Percentiles rank a stretch among this genome's conserved stretches.
Conservation (phyloP, 2,329 filamentous ascomycete species). For the Fusarium sp. region DNA sequence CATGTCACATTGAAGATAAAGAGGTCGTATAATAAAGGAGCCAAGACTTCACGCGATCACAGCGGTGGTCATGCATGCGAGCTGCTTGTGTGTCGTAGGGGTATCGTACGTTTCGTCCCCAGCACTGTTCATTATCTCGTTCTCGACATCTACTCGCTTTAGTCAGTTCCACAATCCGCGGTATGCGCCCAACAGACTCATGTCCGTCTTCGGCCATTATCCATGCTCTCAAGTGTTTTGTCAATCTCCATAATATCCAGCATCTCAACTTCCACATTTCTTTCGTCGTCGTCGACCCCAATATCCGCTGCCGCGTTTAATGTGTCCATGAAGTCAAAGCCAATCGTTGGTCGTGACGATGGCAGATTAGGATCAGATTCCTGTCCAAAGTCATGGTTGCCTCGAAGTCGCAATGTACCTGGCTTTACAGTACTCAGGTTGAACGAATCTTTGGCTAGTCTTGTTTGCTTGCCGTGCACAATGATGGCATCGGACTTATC, state of each 20-base stretch:
- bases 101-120: constrained; percentile 54
- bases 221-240: constrained; percentile 66
- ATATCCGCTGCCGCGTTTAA: constrained; percentile 65
- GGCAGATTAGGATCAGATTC: constrained; percentile 43
- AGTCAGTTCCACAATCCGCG: constrained; percentile 21
- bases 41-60: constrained; percentile 4
- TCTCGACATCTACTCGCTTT: constrained; percentile 42
- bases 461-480: constrained; percentile 60
- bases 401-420: constrained; percentile 50
- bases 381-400: constrained; percentile 38
- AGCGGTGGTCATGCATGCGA: constrained; percentile 4
- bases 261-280: constrained; percentile 69
- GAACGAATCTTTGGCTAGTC: constrained; percentile 56
- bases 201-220: constrained; percentile 58
- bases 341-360: constrained; percentile 49
- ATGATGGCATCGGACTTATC: constrained; percentile 65
- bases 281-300: constrained; percentile 59
- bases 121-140: constrained; percentile 36
- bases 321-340: constrained; percentile 63
- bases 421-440: constrained; percentile 62
- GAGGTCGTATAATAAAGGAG: constrained; percentile 2
- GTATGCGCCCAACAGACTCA: constrained; percentile 56
- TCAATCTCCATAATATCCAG: constrained; percentile 75
- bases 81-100: constrained; percentile 36
- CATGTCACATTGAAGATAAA: constrained; percentile 15